phyloP scores from a whole-genome alignment of 257 asterid species.

The Avicennia marina region DNA sequence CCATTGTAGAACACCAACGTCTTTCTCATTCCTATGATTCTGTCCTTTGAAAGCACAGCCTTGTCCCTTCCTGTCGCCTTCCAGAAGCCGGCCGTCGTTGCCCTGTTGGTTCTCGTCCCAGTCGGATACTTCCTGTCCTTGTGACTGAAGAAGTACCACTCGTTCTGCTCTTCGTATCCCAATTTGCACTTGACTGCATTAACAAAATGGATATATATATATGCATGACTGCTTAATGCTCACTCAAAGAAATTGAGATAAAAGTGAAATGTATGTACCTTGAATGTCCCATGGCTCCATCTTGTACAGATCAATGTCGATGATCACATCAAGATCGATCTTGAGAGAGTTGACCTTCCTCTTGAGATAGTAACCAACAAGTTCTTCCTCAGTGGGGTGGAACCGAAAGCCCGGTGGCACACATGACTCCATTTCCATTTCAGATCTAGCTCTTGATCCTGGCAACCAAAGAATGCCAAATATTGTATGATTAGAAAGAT shows the following conservation, averaged over 20 bases:
- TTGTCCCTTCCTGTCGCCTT: constrained; percentile 93
- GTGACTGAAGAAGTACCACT: constrained; percentile 91
- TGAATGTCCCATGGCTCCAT: constrained; percentile 98
- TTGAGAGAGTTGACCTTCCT: constrained; percentile 58
- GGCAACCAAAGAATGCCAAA: not conserved
- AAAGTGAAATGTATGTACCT: constrained; percentile 55
- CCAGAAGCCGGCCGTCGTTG: constrained; percentile 83
- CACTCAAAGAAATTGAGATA: too few relatives aligned
- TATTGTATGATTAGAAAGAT: not conserved
- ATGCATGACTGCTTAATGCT: too few relatives aligned
- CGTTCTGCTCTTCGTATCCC: constrained; percentile 74
- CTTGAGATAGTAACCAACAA: constrained; percentile 82
- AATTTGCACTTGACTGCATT: constrained; percentile 57
- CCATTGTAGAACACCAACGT: constrained; percentile 78
- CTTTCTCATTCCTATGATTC: constrained; percentile 82
- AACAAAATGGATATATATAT: too few relatives aligned
- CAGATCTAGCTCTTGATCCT: constrained; percentile 10
- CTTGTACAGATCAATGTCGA: constrained; percentile 82
- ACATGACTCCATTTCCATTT: constrained; percentile 63
- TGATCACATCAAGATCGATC: constrained; percentile 74
- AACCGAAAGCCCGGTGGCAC: constrained; percentile 95
- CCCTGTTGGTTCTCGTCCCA: constrained; percentile 74
- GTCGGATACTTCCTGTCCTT: constrained; percentile 87
- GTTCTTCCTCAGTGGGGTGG: constrained; percentile 95
- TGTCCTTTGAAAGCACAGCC: constrained; percentile 62